Percentiles rank a stretch among this genome's conserved stretches.
Evolutionary conservation across 2,329 filamentous ascomycete genomes (phyloP).

Genomic region (Talaromyces verruculosus): DNA sequence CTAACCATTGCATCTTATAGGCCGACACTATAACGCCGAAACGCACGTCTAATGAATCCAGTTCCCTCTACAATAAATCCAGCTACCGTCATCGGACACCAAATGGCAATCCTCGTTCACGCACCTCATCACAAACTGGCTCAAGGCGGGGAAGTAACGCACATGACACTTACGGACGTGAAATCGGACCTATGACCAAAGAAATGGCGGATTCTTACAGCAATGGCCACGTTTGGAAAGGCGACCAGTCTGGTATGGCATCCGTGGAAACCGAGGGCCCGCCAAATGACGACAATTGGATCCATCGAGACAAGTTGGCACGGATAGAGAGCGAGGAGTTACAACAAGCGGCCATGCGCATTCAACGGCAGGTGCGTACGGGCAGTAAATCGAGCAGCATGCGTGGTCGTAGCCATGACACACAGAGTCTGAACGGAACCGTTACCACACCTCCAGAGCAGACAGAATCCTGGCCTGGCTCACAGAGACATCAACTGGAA

Average conservation of each 20-base stretch:
- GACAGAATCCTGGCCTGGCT: constrained; percentile 36
- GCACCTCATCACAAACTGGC: constrained; percentile 34
- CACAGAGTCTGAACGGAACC: constrained; percentile 32
- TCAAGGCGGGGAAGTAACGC: constrained; percentile 20
- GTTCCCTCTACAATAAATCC: constrained; percentile 30
- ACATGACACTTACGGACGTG: constrained; percentile 31
- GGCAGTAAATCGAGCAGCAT: constrained; percentile 38
- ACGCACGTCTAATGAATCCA: constrained; percentile 42
- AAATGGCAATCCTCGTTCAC: constrained; percentile 34
- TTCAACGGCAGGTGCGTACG: constrained; percentile 39
- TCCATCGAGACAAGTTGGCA: constrained; percentile 53
- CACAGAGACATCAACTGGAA: constrained; percentile 32
- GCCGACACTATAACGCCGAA: constrained; percentile 14
- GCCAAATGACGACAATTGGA: constrained; percentile 46
- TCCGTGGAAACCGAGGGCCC: constrained; percentile 28
- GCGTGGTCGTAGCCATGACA: constrained; percentile 41
- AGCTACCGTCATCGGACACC: constrained; percentile 33
- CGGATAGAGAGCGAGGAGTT: constrained; percentile 53
- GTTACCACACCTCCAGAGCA: constrained; percentile 32
- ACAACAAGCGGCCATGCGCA: constrained; percentile 49
- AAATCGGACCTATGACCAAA: constrained; percentile 31
- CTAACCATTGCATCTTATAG: constrained; percentile 2
- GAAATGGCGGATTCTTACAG: constrained; percentile 28
- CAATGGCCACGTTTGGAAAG: constrained; percentile 23
- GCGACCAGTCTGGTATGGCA: constrained; percentile 25